These are phyloP conservation scores for Zygosaccharomyces sapae DNA, from an alignment of 1,139 yeast genomes.

Conservation along the genomic window DNA sequence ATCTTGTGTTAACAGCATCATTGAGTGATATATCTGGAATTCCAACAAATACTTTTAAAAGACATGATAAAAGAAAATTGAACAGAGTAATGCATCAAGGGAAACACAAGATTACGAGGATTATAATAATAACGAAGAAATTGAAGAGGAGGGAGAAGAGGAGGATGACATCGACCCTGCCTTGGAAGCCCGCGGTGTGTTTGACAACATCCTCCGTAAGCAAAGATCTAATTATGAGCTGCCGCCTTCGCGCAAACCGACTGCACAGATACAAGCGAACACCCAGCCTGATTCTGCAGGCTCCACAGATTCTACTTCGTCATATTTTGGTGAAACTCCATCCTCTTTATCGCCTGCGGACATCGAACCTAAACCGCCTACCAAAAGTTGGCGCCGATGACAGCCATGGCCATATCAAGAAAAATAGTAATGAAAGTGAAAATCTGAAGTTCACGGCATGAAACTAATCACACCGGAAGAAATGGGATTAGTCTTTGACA, in stretches of 20 bases:
- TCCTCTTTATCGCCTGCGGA: slow-evolving; percentile 14
- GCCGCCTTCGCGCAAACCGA: slow-evolving; percentile 4
- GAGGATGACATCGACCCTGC: slow-evolving; percentile 28
- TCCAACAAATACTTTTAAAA: slow-evolving; percentile 30
- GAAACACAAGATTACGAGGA: slow-evolving; percentile 3
- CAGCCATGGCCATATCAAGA: neutral
- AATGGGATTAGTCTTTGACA: slow-evolving; percentile 30
- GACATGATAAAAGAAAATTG: slow-evolving; percentile 13
- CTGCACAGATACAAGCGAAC: slow-evolving; percentile 2
- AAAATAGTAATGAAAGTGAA: neutral
- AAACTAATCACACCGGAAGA: slow-evolving; percentile 32
- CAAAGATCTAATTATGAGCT: slow-evolving; percentile 25
- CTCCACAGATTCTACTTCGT: slow-evolving; percentile 11
- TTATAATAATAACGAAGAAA: slow-evolving; percentile 1
- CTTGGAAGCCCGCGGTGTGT: slow-evolving; percentile 26
- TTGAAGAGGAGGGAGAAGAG: slow-evolving; percentile 4
- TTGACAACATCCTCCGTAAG: slow-evolving; percentile 26
- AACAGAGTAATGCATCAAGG: neutral
- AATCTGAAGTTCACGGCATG: slow-evolving; percentile 9
- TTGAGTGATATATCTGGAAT: slow-evolving; percentile 30
- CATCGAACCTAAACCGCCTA: neutral
- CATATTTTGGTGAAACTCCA: slow-evolving; percentile 16
- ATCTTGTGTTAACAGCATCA: slow-evolving; percentile 28
- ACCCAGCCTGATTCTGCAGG: slow-evolving; percentile 7
- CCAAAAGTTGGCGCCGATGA: neutral